Evolutionary conservation across 2,329 filamentous ascomycete genomes (phyloP).

Genomic region (Cyclaneusma minus): DNA sequence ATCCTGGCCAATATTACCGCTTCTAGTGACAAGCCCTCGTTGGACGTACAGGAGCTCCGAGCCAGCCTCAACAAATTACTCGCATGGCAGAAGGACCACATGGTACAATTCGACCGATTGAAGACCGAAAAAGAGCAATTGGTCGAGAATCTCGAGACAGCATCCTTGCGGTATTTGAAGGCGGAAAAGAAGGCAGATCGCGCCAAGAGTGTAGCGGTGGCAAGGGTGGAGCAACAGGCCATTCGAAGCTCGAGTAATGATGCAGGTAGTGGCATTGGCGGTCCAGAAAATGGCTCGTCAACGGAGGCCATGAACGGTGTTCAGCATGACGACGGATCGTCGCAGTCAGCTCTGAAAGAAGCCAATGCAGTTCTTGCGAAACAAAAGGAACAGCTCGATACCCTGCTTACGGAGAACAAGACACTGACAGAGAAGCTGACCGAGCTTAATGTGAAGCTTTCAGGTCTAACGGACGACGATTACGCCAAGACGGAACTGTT

Average conservation of each 20-base stretch:
- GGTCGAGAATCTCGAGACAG: slow-evolving; percentile 73
- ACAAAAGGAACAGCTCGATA: slow-evolving; percentile 77
- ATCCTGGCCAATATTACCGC: slow-evolving; percentile 45
- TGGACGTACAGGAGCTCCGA: slow-evolving; percentile 60
- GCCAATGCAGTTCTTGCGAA: slow-evolving; percentile 61
- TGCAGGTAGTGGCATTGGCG: slow-evolving; percentile 22
- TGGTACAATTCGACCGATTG: slow-evolving; percentile 61
- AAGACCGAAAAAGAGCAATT: slow-evolving; percentile 69
- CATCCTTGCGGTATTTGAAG: slow-evolving; percentile 82
- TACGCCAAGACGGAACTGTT: slow-evolving; percentile 87
- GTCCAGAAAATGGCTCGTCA: slow-evolving; percentile 28
- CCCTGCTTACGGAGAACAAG: slow-evolving; percentile 63
- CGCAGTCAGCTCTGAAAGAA: slow-evolving; percentile 65
- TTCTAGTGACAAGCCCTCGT: slow-evolving; percentile 37
- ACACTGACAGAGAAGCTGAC: slow-evolving; percentile 65
- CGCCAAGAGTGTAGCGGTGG: slow-evolving; percentile 73
- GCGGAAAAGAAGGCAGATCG: slow-evolving; percentile 92
- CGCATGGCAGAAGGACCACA: slow-evolving; percentile 67
- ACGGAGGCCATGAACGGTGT: slow-evolving; percentile 38
- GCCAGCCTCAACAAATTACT: slow-evolving; percentile 59
- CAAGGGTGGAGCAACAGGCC: slow-evolving; percentile 83
- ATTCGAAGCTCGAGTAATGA: slow-evolving; percentile 43
- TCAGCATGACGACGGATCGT: slow-evolving; percentile 39
- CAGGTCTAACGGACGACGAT: slow-evolving; percentile 76
- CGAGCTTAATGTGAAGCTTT: slow-evolving; percentile 48